phyloP scores from a whole-genome alignment of 352 stramenopile species.

The Globisporangium uncinulatum region DNA sequence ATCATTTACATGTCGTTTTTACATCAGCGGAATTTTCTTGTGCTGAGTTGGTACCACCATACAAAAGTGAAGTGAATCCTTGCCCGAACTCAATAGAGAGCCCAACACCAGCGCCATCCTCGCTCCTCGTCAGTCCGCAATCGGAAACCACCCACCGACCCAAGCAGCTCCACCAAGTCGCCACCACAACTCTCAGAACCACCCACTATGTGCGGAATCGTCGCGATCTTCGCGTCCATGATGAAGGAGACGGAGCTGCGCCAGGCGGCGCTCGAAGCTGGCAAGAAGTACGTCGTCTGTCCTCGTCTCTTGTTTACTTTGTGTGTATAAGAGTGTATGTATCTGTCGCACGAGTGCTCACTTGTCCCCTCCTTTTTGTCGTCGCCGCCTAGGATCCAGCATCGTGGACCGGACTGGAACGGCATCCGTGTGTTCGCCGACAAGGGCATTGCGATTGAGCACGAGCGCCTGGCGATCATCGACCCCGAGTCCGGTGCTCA shows the following conservation, averaged over 20 bases:
- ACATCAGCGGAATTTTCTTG: conserved; percentile 34
- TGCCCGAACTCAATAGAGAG: background rate
- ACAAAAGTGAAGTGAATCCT: no score
- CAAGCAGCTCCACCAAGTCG: background rate
- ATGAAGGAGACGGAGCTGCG: conserved; percentile 92
- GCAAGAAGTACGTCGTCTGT: conserved; percentile 62
- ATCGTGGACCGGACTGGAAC: conserved; percentile 97
- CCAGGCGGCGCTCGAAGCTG: conserved; percentile 92
- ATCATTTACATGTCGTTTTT: background rate
- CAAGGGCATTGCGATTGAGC: conserved; percentile 88
- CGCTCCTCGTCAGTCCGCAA: conserved; percentile 9
- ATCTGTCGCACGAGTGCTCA: background rate
- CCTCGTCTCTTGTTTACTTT: no score
- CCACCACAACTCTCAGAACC: background rate
- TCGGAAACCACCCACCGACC: conserved; percentile 1
- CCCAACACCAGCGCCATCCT: background rate
- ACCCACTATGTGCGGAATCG: conserved; percentile 95
- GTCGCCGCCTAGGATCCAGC: conserved; percentile 71
- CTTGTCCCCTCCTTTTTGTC: background rate
- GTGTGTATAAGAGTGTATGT: no score
- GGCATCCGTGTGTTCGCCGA: conserved; percentile 78
- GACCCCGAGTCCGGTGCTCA: conserved; percentile 96
- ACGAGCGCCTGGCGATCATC: conserved; percentile 98
- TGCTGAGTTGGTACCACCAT: conserved; percentile 1
- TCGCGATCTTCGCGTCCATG: conserved; percentile 96